Conservation (phyloP, 1,284 basidiomycete genomes). For the Malassezia dermatis region DNA sequence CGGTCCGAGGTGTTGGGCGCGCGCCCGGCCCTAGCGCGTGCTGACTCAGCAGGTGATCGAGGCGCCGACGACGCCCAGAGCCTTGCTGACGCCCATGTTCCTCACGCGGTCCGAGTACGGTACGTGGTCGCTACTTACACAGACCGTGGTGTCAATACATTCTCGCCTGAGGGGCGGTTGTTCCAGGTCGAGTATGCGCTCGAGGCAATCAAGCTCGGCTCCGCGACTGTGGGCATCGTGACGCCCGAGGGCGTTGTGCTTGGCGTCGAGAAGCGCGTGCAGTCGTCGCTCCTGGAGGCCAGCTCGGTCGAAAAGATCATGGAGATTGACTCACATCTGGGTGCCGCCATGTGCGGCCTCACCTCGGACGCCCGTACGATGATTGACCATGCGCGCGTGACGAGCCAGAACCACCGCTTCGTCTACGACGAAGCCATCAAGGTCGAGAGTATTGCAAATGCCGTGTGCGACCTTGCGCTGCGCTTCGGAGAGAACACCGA, state of each 20-base stretch:
- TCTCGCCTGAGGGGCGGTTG: constrained; percentile 89
- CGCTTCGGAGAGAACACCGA: constrained; percentile 92
- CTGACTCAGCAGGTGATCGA: constrained; percentile 9
- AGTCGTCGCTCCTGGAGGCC: constrained; percentile 87
- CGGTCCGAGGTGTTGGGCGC: not conserved
- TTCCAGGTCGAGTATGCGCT: constrained; percentile 99
- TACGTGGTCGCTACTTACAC: constrained; percentile 37
- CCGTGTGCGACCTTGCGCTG: constrained; percentile 91
- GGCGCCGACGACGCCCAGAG: not conserved
- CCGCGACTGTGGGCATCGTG: constrained; percentile 76
- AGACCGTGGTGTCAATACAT: constrained; percentile 98
- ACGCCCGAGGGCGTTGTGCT: constrained; percentile 75
- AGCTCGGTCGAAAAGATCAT: constrained; percentile 99
- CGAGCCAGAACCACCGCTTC: constrained; percentile 78
- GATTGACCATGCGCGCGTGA: constrained; percentile 99
- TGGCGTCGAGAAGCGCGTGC: constrained; percentile 95
- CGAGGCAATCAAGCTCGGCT: constrained; percentile 57
- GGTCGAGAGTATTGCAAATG: constrained; percentile 72
- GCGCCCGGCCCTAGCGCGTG: not conserved
- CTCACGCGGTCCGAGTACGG: constrained; percentile 88
- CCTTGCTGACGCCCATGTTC: constrained; percentile 55
- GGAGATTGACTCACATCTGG: constrained; percentile 94
- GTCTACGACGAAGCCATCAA: constrained; percentile 95
- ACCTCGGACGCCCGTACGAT: constrained; percentile 97
- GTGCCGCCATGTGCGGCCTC: constrained; percentile 95